Base-by-base conservation (phyloP, 768 basidiomycete genomes). In the Hygrophoropsis aurantiaca region DNA sequence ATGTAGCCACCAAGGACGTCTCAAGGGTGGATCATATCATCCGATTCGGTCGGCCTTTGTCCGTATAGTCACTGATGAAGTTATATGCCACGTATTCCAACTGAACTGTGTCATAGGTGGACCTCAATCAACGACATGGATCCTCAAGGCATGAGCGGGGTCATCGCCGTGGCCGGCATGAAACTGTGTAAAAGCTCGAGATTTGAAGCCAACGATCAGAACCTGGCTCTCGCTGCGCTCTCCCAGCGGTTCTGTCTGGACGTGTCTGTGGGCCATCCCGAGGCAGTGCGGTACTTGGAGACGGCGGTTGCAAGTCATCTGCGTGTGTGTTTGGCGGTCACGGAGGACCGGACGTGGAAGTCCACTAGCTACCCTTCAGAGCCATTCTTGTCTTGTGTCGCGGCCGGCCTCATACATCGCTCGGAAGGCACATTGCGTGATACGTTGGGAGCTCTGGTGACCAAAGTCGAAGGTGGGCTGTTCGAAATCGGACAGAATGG, bases 341-440 rank as follows among this genome's bases (percentile, higher is more conserved):
- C 49, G 13, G 13, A 34, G 43, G 46, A 50, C 23, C 40, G 51
- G 11, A 32, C 40, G 13, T 46, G 57, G 47, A 36, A 37, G n/a
- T 52, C 44, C 16, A 55, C 57, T 9, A 30, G 21, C 11, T 52
- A 54, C 34, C 50, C 58, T 10, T 58, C 51, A 13, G 56, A 60
- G n/a, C 47, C 56, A 3, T 11, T 58, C 10, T 11, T 58, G 13
- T 58, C 54, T 2, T 56, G 40, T 11, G 37, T 43, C 13, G 49
- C 54, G 1, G 50, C 38, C 13, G 13, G 2, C 7, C 4, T 32
- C 8, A 21, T 52, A 8, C 53, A 58, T n/a, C n/a, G n/a, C 13
- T 21, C 7, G 19, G 3, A 4, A n/a, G 5, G 2, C 3, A 8
- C 9, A 43, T 19, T 15, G 27, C 18, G 20, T 3, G 41, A 26